Evolutionary conservation across 2,329 filamentous ascomycete genomes (phyloP).

Genomic region (Xylariaceae sp.): DNA sequence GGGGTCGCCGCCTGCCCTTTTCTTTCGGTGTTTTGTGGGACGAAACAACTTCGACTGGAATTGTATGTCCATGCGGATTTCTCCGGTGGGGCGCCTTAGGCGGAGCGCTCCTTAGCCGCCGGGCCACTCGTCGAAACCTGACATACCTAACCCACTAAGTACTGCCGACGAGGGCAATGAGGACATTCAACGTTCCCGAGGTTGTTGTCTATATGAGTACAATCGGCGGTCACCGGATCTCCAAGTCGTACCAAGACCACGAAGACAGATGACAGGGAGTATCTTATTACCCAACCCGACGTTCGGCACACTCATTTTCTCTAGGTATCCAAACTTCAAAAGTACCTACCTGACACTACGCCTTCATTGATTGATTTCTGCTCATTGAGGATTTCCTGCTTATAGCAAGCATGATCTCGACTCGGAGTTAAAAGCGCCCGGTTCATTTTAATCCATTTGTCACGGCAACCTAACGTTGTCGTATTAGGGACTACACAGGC

Average conservation of each 20-base stretch:
- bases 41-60: not conserved
- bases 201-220: not conserved
- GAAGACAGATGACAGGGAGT: not conserved
- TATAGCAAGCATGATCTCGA: conserved; percentile 3
- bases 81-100: not conserved
- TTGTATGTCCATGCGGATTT: not conserved
- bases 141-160: not conserved
- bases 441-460: not conserved
- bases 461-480: not conserved
- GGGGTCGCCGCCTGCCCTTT: not conserved
- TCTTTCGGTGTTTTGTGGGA: not conserved
- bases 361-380: not conserved
- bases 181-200: not conserved
- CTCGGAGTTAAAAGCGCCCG: not conserved
- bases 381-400: not conserved
- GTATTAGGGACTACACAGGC: not conserved
- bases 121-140: conserved; percentile 3
- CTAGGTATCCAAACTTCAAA: not conserved
- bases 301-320: not conserved
- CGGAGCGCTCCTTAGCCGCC: conserved; percentile 7
- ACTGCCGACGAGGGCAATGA: not conserved
- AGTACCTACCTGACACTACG: not conserved
- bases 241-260: not conserved
- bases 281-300: not conserved
- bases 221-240: not conserved